Percentiles rank a stretch among this genome's conserved stretches.
Evolutionary conservation across 805 yeast genomes (phyloP).

Genomic region (Nakazawaea anatomiae): DNA sequence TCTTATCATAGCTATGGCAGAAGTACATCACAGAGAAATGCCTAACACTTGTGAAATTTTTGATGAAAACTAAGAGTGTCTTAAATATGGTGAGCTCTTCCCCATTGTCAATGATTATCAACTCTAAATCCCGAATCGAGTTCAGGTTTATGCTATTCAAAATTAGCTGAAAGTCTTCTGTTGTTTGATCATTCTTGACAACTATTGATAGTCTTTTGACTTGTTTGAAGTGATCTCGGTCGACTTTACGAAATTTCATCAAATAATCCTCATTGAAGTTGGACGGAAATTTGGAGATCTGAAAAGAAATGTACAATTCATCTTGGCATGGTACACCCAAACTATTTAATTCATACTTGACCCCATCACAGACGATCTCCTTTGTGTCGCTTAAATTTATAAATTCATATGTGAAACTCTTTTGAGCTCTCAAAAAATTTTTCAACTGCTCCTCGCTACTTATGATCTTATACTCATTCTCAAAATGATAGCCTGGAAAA

Average conservation of each 20-base stretch:
- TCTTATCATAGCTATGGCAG: neutral
- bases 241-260: neutral
- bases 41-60: neutral
- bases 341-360: neutral
- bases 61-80: neutral
- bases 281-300: neutral
- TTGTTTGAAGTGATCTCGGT: neutral
- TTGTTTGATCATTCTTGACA: neutral
- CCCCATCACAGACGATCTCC: neutral
- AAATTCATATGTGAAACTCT: neutral
- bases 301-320: slow-evolving; percentile 2
- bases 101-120: slow-evolving; percentile 8
- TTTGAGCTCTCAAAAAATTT: neutral
- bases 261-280: slow-evolving; percentile 1
- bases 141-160: neutral
- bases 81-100: slow-evolving; percentile 5
- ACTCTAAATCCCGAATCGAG: slow-evolving; percentile 1
- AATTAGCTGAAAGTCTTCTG: neutral
- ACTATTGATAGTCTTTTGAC: slow-evolving; percentile 3
- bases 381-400: slow-evolving; percentile 1
- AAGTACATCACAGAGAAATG: neutral
- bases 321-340: neutral
- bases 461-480: neutral
- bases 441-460: neutral
- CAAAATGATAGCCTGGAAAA: slow-evolving; percentile 1